These are phyloP conservation scores for Ilyonectria mors-panacis DNA, from an alignment of 2,329 filamentous ascomycete species.

Conservation along the genomic window DNA sequence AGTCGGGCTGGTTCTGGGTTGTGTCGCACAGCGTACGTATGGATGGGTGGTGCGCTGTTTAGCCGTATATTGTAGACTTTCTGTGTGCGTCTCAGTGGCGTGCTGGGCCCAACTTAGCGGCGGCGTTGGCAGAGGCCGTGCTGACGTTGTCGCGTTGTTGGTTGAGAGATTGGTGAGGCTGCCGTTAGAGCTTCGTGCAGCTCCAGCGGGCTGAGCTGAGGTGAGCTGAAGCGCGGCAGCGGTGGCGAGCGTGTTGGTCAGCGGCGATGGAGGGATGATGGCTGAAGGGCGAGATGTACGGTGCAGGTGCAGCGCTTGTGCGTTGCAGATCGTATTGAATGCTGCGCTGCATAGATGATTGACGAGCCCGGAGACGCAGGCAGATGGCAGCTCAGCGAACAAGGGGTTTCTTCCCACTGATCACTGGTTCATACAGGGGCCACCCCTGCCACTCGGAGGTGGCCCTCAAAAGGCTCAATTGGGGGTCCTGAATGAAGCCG, in stretches of 20 bases:
- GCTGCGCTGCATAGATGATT: background rate
- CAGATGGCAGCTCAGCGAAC: background rate
- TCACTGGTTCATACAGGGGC: constrained; percentile 17
- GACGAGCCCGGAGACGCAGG: background rate
- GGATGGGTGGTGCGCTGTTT: background rate
- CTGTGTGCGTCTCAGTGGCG: background rate
- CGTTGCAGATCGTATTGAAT: background rate
- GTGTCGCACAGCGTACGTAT: background rate
- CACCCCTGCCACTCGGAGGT: constrained; percentile 15
- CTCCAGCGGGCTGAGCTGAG: constrained; percentile 16
- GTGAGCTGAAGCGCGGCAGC: constrained; percentile 2
- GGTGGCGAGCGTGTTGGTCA: constrained; percentile 3
- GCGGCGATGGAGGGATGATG: constrained; percentile 8
- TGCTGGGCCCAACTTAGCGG: background rate
- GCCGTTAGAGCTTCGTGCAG: background rate
- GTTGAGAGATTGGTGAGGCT: background rate
- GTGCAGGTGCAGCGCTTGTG: background rate
- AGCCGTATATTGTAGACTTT: background rate
- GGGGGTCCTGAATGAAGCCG: constrained; percentile 37
- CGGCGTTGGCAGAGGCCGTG: background rate
- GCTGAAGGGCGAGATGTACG: background rate
- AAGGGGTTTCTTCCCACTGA: background rate
- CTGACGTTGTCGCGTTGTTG: background rate
- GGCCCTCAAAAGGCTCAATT: constrained; percentile 31
- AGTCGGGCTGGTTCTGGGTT: constrained; percentile 8